These are phyloP conservation scores for Geotrichum siamense DNA, from an alignment of 1,139 yeast genomes.

Conservation along the genomic window DNA sequence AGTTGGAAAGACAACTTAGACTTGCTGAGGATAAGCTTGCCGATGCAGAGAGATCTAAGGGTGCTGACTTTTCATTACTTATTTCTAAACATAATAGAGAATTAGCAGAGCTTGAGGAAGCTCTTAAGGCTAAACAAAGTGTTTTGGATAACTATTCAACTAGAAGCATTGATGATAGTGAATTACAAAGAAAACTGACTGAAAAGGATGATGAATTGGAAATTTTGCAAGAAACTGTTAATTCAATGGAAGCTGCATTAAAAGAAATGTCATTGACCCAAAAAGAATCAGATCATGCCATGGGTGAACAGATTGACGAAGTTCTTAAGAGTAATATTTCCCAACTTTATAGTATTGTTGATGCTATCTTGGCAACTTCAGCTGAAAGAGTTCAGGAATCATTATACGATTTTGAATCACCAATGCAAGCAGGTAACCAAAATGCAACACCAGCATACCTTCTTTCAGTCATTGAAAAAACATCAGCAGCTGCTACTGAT, in stretches of 20 bases:
- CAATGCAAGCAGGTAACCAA: constrained; percentile 79
- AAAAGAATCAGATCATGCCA: constrained; percentile 44
- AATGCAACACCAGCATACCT: constrained; percentile 69
- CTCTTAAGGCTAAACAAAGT: constrained; percentile 35
- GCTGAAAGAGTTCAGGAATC: constrained; percentile 69
- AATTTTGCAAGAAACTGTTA: constrained; percentile 60
- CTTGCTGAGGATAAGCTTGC: constrained; percentile 54
- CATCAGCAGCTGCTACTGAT: constrained; percentile 67
- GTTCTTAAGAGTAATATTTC: constrained; percentile 44
- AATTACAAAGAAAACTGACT: constrained; percentile 44
- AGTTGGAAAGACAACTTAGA: constrained; percentile 58
- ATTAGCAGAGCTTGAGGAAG: constrained; percentile 35
- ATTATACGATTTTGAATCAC: constrained; percentile 63
- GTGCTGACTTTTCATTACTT: constrained; percentile 56
- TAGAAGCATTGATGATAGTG: constrained; percentile 29
- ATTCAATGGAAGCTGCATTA: constrained; percentile 59
- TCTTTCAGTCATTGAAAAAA: constrained; percentile 62
- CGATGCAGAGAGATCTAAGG: constrained; percentile 59
- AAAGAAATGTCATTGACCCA: constrained; percentile 44
- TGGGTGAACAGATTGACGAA: constrained; percentile 53
- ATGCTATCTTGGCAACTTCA: constrained; percentile 63
- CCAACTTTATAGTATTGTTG: constrained; percentile 54
- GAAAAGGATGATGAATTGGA: constrained; percentile 77
- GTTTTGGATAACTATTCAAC: constrained; percentile 29
- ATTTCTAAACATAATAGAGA: constrained; percentile 55